Percentiles rank a stretch among this genome's conserved stretches.
Conservation (phyloP, 2,329 filamentous ascomycete species). For the Lasiodiplodia hormozganensis region DNA sequence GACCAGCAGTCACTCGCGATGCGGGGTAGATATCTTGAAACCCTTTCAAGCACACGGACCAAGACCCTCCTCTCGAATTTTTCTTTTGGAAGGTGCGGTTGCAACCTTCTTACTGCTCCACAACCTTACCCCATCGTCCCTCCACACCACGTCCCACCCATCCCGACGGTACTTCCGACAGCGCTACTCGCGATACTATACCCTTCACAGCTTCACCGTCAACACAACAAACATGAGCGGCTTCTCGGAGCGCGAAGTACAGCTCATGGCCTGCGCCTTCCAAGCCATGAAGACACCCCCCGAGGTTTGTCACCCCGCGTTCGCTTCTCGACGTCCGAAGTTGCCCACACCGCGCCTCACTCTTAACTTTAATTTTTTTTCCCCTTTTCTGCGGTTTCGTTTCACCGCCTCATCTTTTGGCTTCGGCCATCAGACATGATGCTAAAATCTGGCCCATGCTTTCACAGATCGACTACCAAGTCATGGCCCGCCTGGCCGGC, state of each 20-base stretch:
- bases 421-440: not conserved
- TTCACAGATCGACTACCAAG: conserved; percentile 45
- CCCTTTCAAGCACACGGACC: conserved; percentile 10
- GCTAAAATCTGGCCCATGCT: not conserved
- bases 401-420: not conserved
- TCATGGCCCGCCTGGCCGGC: conserved; percentile 43
- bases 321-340: not conserved
- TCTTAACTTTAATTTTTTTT: not conserved
- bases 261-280: conserved; percentile 31
- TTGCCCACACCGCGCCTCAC: not conserved
- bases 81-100: not conserved
- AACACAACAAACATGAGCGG: conserved; percentile 15
- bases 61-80: not conserved
- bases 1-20: not conserved
- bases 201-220: not conserved
- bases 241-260: conserved; percentile 24
- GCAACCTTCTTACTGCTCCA: not conserved
- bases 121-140: not conserved
- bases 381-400: not conserved
- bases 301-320: conserved; percentile 10
- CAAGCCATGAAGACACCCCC: conserved; percentile 24
- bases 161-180: not conserved
- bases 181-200: not conserved
- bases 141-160: not conserved
- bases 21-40: conserved; percentile 8